Evolutionary conservation across 306 rosid species (phyloP).

Genomic region (Vigna reflexopilosa): DNA sequence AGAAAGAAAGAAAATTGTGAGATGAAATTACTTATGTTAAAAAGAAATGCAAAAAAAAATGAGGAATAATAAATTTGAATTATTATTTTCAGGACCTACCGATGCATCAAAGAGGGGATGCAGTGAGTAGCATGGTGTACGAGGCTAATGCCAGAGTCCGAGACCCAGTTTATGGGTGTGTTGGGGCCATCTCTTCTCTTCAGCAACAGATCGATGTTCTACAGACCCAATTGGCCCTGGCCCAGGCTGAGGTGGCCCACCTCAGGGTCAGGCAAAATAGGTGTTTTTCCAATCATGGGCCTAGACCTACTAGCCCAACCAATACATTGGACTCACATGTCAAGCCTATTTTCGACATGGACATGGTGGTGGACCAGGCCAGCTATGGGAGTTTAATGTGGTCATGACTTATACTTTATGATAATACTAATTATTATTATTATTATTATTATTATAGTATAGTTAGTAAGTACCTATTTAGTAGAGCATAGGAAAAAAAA

Average conservation of each 20-base stretch:
- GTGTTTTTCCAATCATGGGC: slow-evolving; percentile 51
- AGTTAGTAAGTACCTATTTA: slow-evolving; percentile 26
- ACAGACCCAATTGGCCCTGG: slow-evolving; percentile 80
- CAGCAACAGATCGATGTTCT: slow-evolving; percentile 79
- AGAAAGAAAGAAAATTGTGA: neutral
- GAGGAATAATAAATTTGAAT: too few relatives aligned
- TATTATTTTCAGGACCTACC: slow-evolving; percentile 65
- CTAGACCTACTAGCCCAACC: slow-evolving; percentile 68
- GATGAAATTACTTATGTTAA: too few relatives aligned
- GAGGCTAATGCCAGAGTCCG: slow-evolving; percentile 90
- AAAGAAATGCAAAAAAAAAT: too few relatives aligned
- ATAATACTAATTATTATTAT: too few relatives aligned
- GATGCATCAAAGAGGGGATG: slow-evolving; percentile 77
- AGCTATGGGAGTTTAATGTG: slow-evolving; percentile 69
- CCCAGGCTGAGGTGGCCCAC: slow-evolving; percentile 93
- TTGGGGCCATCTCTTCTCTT: slow-evolving; percentile 81
- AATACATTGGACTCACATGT: slow-evolving; percentile 52
- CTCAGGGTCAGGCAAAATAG: slow-evolving; percentile 62
- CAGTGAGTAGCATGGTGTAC: slow-evolving; percentile 90
- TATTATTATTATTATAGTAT: neutral
- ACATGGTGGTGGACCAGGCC: slow-evolving; percentile 63
- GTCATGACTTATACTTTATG: slow-evolving; percentile 44
- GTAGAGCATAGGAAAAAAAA: neutral
- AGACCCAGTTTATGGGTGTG: slow-evolving; percentile 91
- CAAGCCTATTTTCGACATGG: slow-evolving; percentile 67